These are phyloP conservation scores for Lycium barbarum DNA, from an alignment of 257 asterid species.

Conservation along the genomic window DNA sequence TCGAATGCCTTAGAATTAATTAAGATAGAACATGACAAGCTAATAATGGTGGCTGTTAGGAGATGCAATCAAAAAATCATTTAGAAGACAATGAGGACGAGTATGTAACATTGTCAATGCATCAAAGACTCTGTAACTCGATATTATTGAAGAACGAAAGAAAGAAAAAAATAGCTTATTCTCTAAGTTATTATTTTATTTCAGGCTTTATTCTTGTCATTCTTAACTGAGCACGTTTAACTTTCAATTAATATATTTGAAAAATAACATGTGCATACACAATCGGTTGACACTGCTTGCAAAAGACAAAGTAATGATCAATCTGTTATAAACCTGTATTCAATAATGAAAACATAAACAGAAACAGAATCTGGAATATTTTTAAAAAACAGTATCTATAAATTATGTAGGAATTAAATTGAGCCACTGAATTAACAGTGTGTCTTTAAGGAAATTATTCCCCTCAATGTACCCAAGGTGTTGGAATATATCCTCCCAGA, in stretches of 20 bases:
- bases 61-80: slow-evolving; percentile 11
- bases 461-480: no score
- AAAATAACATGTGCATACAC: no score
- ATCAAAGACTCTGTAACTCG: background rate
- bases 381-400: no score
- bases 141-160: background rate
- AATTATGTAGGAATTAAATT: no score
- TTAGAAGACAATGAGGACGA: background rate
- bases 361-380: no score
- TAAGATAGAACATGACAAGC: background rate
- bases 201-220: background rate
- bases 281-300: no score
- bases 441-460: no score
- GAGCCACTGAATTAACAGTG: no score
- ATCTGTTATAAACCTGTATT: no score
- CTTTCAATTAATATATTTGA: background rate
- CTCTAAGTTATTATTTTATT: background rate
- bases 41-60: slow-evolving; percentile 5
- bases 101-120: background rate
- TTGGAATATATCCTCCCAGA: no score
- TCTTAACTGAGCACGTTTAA: background rate
- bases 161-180: background rate
- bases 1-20: background rate
- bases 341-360: no score
- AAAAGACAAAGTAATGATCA: no score